Conservation (phyloP, 2,329 filamentous ascomycete genomes). For the Botrytis tulipae region DNA sequence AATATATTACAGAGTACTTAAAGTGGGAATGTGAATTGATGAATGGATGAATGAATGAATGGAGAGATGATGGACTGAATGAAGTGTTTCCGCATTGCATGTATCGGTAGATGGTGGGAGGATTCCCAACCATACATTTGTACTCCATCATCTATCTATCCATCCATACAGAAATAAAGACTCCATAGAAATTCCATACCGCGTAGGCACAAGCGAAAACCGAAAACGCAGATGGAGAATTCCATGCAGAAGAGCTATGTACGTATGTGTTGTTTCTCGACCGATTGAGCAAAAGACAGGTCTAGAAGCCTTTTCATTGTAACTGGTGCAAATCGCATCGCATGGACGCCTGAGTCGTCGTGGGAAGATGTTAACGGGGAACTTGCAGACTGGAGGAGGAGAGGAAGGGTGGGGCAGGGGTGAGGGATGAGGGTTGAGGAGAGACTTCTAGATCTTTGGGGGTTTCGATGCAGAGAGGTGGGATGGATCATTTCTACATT, state of each 20-base stretch:
- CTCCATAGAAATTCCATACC: neutral
- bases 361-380: neutral
- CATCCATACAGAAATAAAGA: neutral
- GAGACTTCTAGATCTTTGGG: neutral
- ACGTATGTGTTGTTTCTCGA: neutral
- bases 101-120: neutral
- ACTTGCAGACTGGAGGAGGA: neutral
- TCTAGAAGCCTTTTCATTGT: neutral
- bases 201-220: neutral
- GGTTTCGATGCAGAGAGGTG: neutral
- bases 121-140: neutral
- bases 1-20: neutral
- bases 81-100: constrained; percentile 2
- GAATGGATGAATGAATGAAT: neutral
- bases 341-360: neutral
- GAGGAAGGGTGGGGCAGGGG: neutral
- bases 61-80: neutral
- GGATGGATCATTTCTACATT: neutral
- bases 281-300: neutral
- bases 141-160: neutral
- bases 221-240: neutral
- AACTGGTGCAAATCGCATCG: neutral
- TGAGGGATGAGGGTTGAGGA: neutral
- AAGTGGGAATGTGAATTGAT: neutral
- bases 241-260: neutral